Percentiles rank a stretch among this genome's conserved stretches.
These are phyloP conservation scores for Exobasidium cylindrosporum DNA, from an alignment of 1,284 basidiomycete species.

Conservation along the genomic window DNA sequence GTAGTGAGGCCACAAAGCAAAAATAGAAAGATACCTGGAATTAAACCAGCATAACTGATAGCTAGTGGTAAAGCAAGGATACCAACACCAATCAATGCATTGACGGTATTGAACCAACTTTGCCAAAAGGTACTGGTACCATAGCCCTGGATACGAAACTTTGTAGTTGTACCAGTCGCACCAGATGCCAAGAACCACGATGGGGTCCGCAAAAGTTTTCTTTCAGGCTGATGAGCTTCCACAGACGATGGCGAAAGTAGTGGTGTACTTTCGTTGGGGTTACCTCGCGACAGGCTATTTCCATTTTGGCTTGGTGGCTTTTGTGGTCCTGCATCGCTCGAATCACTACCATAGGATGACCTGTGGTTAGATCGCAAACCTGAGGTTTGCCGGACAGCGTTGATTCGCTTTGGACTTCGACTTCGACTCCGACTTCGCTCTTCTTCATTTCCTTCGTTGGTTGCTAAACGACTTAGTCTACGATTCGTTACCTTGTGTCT, in stretches of 20 bases:
- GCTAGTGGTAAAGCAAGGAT: constrained; percentile 51
- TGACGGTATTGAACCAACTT: constrained; percentile 54
- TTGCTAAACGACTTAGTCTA: background rate
- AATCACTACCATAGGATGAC: background rate
- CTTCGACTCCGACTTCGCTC: constrained; percentile 16
- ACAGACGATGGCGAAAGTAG: background rate
- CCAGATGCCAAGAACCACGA: constrained; percentile 2
- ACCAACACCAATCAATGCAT: constrained; percentile 51
- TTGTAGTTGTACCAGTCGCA: background rate
- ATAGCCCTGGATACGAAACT: constrained; percentile 19
- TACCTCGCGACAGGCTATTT: background rate
- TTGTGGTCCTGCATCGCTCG: background rate
- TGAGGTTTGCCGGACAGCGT: background rate
- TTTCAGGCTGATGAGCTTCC: background rate
- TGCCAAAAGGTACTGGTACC: constrained; percentile 47
- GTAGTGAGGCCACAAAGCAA: constrained; percentile 45
- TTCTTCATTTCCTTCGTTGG: background rate
- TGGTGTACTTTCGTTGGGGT: background rate
- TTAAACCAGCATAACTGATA: constrained; percentile 44
- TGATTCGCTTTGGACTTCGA: constrained; percentile 11
- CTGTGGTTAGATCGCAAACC: background rate
- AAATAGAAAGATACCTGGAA: constrained; percentile 41
- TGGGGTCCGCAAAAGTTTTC: background rate
- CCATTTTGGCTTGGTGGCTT: background rate
- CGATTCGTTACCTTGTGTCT: background rate